These are phyloP conservation scores for Syncephalis plumigaleata DNA, from an alignment of 371 early-diverging fungal species.

Conservation along the genomic window DNA sequence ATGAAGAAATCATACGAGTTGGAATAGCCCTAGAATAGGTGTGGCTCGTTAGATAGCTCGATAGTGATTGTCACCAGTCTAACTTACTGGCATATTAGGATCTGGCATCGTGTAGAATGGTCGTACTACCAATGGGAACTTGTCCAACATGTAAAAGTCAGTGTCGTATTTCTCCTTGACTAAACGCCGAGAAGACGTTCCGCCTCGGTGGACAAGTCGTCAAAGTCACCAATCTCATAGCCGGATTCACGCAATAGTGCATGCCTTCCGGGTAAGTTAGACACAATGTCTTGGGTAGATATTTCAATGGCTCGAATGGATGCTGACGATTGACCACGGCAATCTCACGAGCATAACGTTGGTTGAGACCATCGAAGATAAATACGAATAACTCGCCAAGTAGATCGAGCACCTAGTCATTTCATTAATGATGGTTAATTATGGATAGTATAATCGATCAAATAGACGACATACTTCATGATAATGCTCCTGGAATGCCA, in stretches of 20 bases:
- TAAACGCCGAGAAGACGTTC: constrained; percentile 89
- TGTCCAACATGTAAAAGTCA: constrained; percentile 98
- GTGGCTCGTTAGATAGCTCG: too few relatives aligned
- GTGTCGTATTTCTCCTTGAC: constrained; percentile 92
- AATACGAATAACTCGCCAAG: constrained; percentile 84
- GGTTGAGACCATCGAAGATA: constrained; percentile 80
- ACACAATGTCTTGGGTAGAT: constrained; percentile 70
- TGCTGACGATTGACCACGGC: constrained; percentile 82
- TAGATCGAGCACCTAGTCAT: constrained; percentile 16
- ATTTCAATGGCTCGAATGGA: constrained; percentile 83
- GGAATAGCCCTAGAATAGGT: constrained; percentile 42
- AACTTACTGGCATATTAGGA: constrained; percentile 39
- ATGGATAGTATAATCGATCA: too few relatives aligned
- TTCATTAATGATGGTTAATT: too few relatives aligned
- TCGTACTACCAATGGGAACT: constrained; percentile 93
- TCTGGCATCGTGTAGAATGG: constrained; percentile 99
- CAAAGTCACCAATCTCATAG: constrained; percentile 81
- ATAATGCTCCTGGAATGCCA: constrained; percentile 97
- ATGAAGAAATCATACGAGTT: constrained; percentile 99
- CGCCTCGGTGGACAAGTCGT: constrained; percentile 84
- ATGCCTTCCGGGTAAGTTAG: constrained; percentile 87
- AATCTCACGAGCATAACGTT: constrained; percentile 68
- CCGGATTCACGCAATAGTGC: constrained; percentile 85
- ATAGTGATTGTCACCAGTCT: too few relatives aligned
- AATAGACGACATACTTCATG: constrained; percentile 63